These are phyloP conservation scores for Mycena vitilis DNA, from an alignment of 768 basidiomycete species.

Conservation along the genomic window DNA sequence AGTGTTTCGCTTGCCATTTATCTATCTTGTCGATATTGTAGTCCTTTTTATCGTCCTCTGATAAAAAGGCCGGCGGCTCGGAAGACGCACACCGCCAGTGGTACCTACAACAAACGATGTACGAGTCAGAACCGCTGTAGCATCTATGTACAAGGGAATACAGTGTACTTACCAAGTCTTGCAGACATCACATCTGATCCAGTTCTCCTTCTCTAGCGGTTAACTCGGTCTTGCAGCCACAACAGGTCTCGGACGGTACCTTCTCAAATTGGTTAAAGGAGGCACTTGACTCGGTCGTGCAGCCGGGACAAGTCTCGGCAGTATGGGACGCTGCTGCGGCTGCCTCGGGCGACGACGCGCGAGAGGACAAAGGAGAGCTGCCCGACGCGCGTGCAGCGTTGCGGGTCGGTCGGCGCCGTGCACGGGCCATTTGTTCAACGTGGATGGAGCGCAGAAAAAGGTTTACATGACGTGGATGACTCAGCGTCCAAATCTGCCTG, in stretches of 20 bases:
- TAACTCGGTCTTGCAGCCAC: constrained; percentile 59
- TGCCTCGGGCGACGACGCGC: constrained; percentile 25
- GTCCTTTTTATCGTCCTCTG: constrained; percentile 54
- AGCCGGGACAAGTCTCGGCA: constrained; percentile 62
- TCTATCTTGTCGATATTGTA: constrained; percentile 75
- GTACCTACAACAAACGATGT: constrained; percentile 45
- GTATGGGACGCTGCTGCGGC: constrained; percentile 1
- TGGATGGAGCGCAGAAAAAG: neutral
- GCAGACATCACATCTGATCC: constrained; percentile 87
- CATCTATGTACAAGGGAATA: too few relatives aligned
- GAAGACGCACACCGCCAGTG: constrained; percentile 80
- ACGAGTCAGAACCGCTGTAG: too few relatives aligned
- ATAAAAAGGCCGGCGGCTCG: constrained; percentile 25
- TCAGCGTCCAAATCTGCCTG: neutral
- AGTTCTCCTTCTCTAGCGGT: constrained; percentile 72
- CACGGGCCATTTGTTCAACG: constrained; percentile 29
- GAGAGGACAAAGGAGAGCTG: constrained; percentile 30
- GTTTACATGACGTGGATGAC: constrained; percentile 3
- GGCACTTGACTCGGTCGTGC: constrained; percentile 50
- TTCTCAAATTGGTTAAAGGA: constrained; percentile 51
- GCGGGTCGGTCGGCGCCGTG: constrained; percentile 24
- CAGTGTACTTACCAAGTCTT: constrained; percentile 63
- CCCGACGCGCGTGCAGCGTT: constrained; percentile 23
- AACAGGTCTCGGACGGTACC: constrained; percentile 51
- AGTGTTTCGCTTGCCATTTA: constrained; percentile 70